Base-by-base conservation (phyloP, 2,329 filamentous ascomycete species). In the Penicillium sp. region DNA sequence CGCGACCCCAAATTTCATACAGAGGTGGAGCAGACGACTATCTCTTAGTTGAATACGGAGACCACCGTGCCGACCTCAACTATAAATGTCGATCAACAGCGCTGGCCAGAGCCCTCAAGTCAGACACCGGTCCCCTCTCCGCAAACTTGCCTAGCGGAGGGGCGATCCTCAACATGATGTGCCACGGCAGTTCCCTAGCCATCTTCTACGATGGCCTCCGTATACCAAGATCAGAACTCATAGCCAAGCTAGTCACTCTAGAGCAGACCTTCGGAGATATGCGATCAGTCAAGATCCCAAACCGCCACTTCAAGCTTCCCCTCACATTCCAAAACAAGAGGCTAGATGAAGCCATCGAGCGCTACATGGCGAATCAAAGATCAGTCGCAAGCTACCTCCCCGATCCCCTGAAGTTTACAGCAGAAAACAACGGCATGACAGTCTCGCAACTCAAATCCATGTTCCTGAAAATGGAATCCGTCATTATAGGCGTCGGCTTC, bases 351-450 rank as follows among this genome's bases (percentile, higher is more conserved):
- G 85, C 85, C 0, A 79, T 86, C 0, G 73, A 83, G 46, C 79
- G 86, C 3, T 89, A 89, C 69, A 82, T 82, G 66, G 82, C 82
- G 24, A 87, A 84, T 0, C 84, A 86, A 59, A 79, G 86, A 7
- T 79, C 82, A 1, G 80, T 85, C 48, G 86, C 86, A 0, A 80
- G 83, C 0, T 89, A 86, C 65, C 75, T 88, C 0, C 86, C 86
- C 0, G 83, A 84, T 61, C 87, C 87, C 53, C 76, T 87, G 41
- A 77, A 81, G 1, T 89, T 88, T 55, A 69, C 77, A 7, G 81
- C 81, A 1, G 79, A 79, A 60, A 84, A 82, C 67, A 84, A 84
- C 60, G 82, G 79, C 3, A 79, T 85, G 56, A 70, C 67, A 1
- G 68, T 75, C 1, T 72, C 79, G 43, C 77, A 83, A 56, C 71